Conservation (phyloP, 106 monocot species). For the Amphibolis antarctica region DNA sequence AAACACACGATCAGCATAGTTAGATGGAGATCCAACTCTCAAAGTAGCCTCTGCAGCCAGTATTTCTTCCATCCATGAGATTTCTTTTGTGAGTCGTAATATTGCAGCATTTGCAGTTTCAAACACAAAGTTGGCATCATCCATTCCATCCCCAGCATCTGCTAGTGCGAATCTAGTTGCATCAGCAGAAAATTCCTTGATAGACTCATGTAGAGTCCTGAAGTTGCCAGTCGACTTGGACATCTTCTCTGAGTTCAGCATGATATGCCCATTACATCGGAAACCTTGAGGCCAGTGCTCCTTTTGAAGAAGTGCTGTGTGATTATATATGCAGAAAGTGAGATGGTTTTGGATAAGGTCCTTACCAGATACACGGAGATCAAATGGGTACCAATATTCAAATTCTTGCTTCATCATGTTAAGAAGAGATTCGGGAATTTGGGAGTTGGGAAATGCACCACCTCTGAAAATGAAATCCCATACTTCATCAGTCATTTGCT, state of each 20-base stretch:
- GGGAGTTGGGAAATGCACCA: slow-evolving; percentile 36
- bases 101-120: slow-evolving; percentile 93
- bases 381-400: slow-evolving; percentile 95
- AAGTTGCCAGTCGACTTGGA: slow-evolving; percentile 94
- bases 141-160: slow-evolving; percentile 89
- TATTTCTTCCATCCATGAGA: slow-evolving; percentile 82
- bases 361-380: slow-evolving; percentile 87
- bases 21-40: slow-evolving; percentile 33
- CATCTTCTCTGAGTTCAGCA: slow-evolving; percentile 97
- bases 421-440: slow-evolving; percentile 40
- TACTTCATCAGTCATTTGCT: slow-evolving; percentile 78
- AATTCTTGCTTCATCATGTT: slow-evolving; percentile 79
- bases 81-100: slow-evolving; percentile 72
- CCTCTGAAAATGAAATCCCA: slow-evolving; percentile 71
- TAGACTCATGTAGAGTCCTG: slow-evolving; percentile 67
- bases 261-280: slow-evolving; percentile 90
- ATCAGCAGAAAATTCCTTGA: slow-evolving; percentile 72
- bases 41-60: slow-evolving; percentile 48
- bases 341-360: slow-evolving; percentile 91
- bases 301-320: slow-evolving; percentile 58
- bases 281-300: slow-evolving; percentile 78
- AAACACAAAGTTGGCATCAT: slow-evolving; percentile 86
- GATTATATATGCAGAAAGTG: slow-evolving; percentile 85
- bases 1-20: slow-evolving; percentile 72
- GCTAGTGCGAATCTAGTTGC: slow-evolving; percentile 83